phyloP scores from a whole-genome alignment of 179 eudicot genomes.

The Sideroxylon spinosum region DNA sequence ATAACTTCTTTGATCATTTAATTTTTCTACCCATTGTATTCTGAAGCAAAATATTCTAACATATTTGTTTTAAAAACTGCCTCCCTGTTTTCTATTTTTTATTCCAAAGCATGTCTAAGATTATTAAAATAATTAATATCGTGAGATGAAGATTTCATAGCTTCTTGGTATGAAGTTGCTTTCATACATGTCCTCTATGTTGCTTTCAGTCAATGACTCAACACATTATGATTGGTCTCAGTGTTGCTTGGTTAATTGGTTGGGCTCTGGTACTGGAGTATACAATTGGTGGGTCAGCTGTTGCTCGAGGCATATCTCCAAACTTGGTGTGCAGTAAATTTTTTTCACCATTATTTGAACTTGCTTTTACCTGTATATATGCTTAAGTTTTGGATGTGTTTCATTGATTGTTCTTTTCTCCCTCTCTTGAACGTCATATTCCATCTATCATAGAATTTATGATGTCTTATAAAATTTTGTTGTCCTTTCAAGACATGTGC shows the following conservation, averaged over 20 bases:
- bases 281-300: constrained; percentile 66
- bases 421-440: too few relatives aligned
- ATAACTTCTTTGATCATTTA: not conserved
- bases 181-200: not conserved
- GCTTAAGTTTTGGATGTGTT: not conserved
- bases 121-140: not conserved
- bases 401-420: too few relatives aligned
- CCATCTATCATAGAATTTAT: too few relatives aligned
- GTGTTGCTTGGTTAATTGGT: constrained; percentile 76
- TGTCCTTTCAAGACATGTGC: too few relatives aligned
- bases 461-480: too few relatives aligned
- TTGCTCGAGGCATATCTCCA: constrained; percentile 76
- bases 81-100: too few relatives aligned
- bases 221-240: constrained; percentile 24
- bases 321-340: constrained; percentile 54
- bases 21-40: not conserved
- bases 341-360: not conserved
- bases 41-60: not conserved
- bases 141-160: too few relatives aligned
- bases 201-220: not conserved
- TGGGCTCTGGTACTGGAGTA: constrained; percentile 72
- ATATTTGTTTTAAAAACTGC: too few relatives aligned
- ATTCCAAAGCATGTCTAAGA: not conserved
- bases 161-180: too few relatives aligned
- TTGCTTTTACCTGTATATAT: not conserved